A percentile compares a stretch with the other conserved stretches of the same genome.
These are phyloP conservation scores for Coniella vitis DNA, from an alignment of 2,329 filamentous ascomycete species.

Conservation along the genomic window DNA sequence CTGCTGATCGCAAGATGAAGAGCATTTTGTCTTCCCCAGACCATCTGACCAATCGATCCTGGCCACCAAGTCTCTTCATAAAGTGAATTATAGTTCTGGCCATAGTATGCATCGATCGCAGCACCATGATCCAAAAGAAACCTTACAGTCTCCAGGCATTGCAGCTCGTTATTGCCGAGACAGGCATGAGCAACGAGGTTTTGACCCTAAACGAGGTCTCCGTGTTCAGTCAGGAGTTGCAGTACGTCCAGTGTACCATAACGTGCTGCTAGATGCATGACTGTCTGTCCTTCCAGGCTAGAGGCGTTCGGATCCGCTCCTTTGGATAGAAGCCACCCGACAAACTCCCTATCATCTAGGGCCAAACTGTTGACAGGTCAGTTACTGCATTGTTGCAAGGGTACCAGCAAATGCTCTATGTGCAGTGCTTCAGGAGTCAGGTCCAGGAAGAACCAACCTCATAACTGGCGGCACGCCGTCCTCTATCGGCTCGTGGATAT, in stretches of 20 bases:
- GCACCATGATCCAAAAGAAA: background rate
- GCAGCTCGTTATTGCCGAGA: background rate
- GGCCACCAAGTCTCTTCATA: background rate
- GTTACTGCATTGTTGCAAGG: background rate
- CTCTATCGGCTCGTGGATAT: background rate
- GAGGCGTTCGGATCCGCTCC: background rate
- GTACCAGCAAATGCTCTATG: background rate
- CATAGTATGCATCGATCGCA: background rate
- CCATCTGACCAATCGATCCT: background rate
- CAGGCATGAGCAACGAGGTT: background rate
- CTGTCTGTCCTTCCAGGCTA: background rate
- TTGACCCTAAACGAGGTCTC: background rate
- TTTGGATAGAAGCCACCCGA: background rate
- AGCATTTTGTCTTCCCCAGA: background rate
- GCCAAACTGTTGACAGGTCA: background rate
- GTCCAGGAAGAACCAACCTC: background rate
- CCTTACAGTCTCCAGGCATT: background rate
- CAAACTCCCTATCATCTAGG: background rate
- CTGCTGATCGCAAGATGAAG: background rate
- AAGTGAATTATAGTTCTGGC: background rate
- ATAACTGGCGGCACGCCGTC: background rate
- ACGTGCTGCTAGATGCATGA: background rate
- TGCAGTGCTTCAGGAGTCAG: no score
- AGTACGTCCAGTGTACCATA: background rate
- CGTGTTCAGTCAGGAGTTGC: background rate